These are phyloP conservation scores for Nicotiana noctiflora DNA, from an alignment of 257 asterid genomes.

Conservation along the genomic window DNA sequence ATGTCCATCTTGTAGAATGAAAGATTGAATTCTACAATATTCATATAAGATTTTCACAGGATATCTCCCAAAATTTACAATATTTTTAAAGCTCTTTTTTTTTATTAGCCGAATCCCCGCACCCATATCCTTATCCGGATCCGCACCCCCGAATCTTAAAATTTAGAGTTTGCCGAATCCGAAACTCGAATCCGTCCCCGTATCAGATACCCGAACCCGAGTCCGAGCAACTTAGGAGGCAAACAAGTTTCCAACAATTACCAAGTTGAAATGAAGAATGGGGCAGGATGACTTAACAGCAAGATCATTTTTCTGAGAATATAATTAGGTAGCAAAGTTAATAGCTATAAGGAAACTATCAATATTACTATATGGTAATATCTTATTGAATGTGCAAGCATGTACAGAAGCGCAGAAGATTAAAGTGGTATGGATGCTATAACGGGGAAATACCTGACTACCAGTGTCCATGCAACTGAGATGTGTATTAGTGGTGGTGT, in stretches of 20 bases:
- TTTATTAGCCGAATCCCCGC: too few relatives aligned
- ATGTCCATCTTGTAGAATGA: too few relatives aligned
- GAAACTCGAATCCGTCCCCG: too few relatives aligned
- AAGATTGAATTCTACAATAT: too few relatives aligned
- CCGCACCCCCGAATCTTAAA: too few relatives aligned
- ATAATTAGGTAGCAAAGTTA: background rate
- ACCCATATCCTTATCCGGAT: too few relatives aligned
- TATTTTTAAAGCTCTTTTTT: too few relatives aligned
- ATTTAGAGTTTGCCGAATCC: too few relatives aligned
- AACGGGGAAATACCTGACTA: slow-evolving; percentile 58
- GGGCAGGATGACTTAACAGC: background rate
- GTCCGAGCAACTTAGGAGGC: background rate
- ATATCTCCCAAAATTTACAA: too few relatives aligned
- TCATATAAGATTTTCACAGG: too few relatives aligned
- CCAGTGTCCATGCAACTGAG: slow-evolving; percentile 94
- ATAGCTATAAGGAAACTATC: background rate
- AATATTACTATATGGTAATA: background rate
- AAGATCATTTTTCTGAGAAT: background rate
- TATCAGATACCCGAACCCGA: too few relatives aligned
- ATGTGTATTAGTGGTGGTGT: slow-evolving; percentile 76
- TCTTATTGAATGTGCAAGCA: background rate
- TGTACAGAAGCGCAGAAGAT: background rate
- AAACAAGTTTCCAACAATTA: background rate
- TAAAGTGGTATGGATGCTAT: background rate
- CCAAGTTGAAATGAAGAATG: background rate